These are phyloP conservation scores for Artemisia argyi DNA, from an alignment of 129 eudicot genomes.

Conservation along the genomic window DNA sequence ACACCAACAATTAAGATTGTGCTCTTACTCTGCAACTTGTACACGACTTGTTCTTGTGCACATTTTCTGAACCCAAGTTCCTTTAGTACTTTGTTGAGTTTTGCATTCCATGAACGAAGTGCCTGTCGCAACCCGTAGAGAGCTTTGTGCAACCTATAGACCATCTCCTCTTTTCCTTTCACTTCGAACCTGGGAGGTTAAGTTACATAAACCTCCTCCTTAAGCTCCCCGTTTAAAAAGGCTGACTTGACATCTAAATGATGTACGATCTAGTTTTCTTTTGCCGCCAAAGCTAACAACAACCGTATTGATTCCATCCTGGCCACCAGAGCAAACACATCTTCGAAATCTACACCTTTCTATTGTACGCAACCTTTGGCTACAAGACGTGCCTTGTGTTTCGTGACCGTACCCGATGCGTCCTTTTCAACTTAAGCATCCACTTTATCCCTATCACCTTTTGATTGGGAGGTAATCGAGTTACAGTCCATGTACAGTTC, in stretches of 20 bases:
- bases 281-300: no score
- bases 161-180: no score
- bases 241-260: no score
- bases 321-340: neutral
- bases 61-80: neutral
- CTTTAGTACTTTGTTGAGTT: neutral
- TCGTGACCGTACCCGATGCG: neutral
- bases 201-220: no score
- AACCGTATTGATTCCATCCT: no score
- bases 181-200: no score
- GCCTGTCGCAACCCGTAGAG: neutral
- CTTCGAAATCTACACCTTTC: neutral
- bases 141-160: neutral
- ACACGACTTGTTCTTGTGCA: conserved; percentile 14
- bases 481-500: neutral
- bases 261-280: no score
- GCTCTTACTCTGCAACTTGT: neutral
- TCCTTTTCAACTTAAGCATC: neutral
- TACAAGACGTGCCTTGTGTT: neutral
- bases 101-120: neutral
- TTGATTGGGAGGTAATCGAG: neutral
- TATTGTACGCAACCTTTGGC: neutral
- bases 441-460: neutral
- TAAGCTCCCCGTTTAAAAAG: no score
- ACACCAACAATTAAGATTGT: conserved; percentile 11